Evolutionary conservation across 2,329 filamentous ascomycete genomes (phyloP).

Genomic region (Lachnellula willkommii): DNA sequence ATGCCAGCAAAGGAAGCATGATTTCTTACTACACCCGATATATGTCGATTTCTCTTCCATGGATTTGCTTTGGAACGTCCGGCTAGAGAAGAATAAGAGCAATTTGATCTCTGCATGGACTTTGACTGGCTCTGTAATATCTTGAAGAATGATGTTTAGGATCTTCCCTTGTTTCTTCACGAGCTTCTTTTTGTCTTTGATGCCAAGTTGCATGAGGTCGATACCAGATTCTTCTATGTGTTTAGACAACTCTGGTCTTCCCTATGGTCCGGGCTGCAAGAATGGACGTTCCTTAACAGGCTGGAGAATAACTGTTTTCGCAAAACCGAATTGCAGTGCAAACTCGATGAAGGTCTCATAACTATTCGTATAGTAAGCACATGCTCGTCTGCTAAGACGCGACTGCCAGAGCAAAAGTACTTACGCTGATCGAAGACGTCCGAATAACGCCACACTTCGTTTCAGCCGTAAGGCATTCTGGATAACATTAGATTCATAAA

Average conservation of each 20-base stretch:
- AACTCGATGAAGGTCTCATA: slow-evolving; percentile 8
- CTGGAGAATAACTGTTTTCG: background rate
- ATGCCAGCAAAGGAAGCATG: slow-evolving; percentile 2
- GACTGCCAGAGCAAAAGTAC: background rate
- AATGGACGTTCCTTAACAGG: background rate
- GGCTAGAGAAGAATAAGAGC: background rate
- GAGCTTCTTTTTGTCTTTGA: slow-evolving; percentile 4
- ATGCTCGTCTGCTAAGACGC: background rate
- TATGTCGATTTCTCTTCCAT: background rate
- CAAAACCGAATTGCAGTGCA: slow-evolving; percentile 1
- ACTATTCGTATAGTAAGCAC: background rate
- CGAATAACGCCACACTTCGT: background rate
- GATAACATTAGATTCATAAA: background rate
- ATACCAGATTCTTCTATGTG: background rate
- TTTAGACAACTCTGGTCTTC: background rate
- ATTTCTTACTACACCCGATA: slow-evolving; percentile 5
- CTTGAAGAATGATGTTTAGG: background rate
- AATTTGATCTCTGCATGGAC: slow-evolving; percentile 6
- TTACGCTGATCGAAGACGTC: slow-evolving; percentile 5
- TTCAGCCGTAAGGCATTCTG: background rate
- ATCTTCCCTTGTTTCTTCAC: background rate
- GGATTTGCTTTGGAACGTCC: background rate
- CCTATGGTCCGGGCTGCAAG: background rate
- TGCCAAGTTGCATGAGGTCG: background rate
- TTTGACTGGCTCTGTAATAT: background rate